Evolutionary conservation across 176 grass and related monocot genomes (phyloP), one percentile per base, ranked within the genome.

Genomic region (Pharus latifolius): DNA sequence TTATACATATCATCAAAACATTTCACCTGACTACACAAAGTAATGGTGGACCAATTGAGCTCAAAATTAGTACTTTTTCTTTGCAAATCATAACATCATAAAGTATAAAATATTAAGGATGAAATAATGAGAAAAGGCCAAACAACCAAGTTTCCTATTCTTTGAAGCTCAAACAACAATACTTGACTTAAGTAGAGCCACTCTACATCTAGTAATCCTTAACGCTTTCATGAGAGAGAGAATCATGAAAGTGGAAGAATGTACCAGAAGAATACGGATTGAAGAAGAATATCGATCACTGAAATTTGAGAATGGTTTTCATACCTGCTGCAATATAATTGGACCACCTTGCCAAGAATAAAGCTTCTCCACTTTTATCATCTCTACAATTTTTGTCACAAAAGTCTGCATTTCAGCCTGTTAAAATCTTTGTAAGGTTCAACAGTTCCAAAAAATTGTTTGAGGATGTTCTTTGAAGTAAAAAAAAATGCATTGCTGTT

Each of bases 261-360:
- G 15, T 23, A 72, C 56, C 32, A 16, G 28, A 46, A 53, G 19
- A 69, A 45, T 20, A 30, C 9, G 42, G 4, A 47, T 46, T 31
- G 49, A 49, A 26, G 1, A 12, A 26, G n/a, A 26, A 3, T 8
- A 74, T 14, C 32, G 60, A 60, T 67, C 27, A 78, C 13, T 28
- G 34, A 66, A 54, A 10, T 60, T 50, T 9, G 2, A 43, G 26
- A 82, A 75, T 61, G 16, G 45, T 43, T 78, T 60, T 58, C 54
- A 35, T 69, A 96, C 92, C 92, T 97, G 93, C 35, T 81, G 73
- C 61, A 97, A 70, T 85, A 92, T 97, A 73, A 97, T 90, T 3
- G 93, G 93, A 80, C 93, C 93, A 67, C 89, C 93, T 87, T 97
- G 93, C 93, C 93, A 97, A 70, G 89, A 92, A 82, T 92, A 97